Conservation (phyloP, 1,284 basidiomycete species). For the Bjerkandera adusta region DNA sequence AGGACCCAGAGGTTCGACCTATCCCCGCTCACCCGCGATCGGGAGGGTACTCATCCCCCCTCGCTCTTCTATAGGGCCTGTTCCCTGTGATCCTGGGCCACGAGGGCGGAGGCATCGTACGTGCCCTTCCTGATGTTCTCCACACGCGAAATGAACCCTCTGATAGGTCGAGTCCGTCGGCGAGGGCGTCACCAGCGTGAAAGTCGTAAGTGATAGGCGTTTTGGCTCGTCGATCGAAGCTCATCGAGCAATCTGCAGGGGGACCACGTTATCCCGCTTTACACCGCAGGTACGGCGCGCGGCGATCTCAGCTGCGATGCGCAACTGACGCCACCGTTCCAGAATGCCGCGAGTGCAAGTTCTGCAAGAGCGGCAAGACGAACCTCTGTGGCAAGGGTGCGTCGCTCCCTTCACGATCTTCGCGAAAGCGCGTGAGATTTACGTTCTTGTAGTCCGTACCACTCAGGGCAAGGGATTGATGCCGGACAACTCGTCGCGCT, state of each 20-base stretch:
- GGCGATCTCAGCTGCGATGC: neutral
- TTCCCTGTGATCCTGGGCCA: constrained; percentile 97
- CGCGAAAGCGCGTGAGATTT: constrained; percentile 4
- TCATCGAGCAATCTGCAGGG: constrained; percentile 43
- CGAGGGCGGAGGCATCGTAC: constrained; percentile 83
- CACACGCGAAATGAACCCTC: neutral
- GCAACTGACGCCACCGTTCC: constrained; percentile 12
- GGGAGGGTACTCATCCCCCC: constrained; percentile 7
- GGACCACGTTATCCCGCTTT: constrained; percentile 93
- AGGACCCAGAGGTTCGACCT: constrained; percentile 83
- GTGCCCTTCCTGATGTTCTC: constrained; percentile 22
- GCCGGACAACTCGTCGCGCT: constrained; percentile 92
- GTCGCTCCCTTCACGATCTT: constrained; percentile 6
- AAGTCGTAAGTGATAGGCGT: constrained; percentile 41
- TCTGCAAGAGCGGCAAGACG: constrained; percentile 99
- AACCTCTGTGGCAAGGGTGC: constrained; percentile 89
- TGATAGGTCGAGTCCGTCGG: constrained; percentile 76
- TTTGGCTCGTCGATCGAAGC: constrained; percentile 2
- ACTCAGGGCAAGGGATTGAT: constrained; percentile 97
- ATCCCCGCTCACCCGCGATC: constrained; percentile 4
- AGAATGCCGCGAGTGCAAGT: constrained; percentile 96
- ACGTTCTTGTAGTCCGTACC: constrained; percentile 61
- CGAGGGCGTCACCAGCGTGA: constrained; percentile 87
- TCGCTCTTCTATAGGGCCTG: constrained; percentile 54
- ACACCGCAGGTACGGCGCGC: constrained; percentile 72